phyloP scores from a whole-genome alignment of 805 yeast species.

The Kodamaea nitidulidarum region DNA sequence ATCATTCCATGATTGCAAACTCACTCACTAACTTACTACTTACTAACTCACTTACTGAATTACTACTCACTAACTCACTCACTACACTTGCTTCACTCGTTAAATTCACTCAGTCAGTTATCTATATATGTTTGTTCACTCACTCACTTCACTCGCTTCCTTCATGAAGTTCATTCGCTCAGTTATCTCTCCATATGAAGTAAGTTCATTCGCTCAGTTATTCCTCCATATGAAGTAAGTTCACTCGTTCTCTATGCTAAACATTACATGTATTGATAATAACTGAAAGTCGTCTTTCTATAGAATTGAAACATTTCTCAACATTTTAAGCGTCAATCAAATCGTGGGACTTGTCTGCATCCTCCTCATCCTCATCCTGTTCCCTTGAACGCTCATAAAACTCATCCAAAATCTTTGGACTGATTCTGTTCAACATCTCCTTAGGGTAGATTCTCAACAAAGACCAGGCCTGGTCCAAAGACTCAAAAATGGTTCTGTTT shows the following conservation, averaged over 20 bases:
- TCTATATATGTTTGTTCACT: too few relatives aligned
- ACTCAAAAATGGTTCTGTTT: constrained; percentile 89
- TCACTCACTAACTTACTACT: neutral
- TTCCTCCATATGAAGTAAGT: neutral
- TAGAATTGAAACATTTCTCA: constrained; percentile 6
- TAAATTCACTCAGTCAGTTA: too few relatives aligned
- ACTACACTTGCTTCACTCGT: neutral
- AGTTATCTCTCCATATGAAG: too few relatives aligned
- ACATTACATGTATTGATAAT: constrained; percentile 4
- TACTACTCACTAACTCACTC: too few relatives aligned
- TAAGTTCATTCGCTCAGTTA: too few relatives aligned
- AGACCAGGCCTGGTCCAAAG: constrained; percentile 97
- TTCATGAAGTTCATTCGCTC: too few relatives aligned
- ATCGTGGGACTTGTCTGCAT: constrained; percentile 38
- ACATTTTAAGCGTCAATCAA: constrained; percentile 36
- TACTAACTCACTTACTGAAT: too few relatives aligned
- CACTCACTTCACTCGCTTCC: too few relatives aligned
- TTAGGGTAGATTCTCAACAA: constrained; percentile 97
- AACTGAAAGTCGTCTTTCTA: constrained; percentile 3
- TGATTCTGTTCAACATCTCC: constrained; percentile 96
- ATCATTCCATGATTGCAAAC: too few relatives aligned
- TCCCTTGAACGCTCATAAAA: constrained; percentile 88
- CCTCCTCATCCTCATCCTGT: constrained; percentile 43
- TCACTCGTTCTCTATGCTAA: neutral
- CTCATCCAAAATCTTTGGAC: constrained; percentile 93